Percentiles rank a stretch among this genome's conserved stretches.
Conservation (phyloP, 2,329 filamentous ascomycete genomes). For the Cordyceps tenuipes region DNA sequence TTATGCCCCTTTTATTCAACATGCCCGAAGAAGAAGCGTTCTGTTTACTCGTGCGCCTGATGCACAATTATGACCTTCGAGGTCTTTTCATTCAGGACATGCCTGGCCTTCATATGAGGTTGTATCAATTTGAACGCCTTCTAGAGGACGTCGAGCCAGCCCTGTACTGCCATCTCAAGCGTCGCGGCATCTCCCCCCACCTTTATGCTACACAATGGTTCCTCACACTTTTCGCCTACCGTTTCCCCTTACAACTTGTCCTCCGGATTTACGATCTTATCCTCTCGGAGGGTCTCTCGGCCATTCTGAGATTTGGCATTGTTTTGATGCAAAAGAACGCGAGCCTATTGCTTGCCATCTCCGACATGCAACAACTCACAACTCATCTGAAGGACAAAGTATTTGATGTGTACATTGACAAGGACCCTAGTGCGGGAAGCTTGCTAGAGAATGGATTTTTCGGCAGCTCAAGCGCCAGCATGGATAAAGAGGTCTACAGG, state of each 20-base stretch:
- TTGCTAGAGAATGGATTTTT: constrained; percentile 97
- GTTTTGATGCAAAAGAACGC: constrained; percentile 95
- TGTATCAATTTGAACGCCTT: constrained; percentile 91
- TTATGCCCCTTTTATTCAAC: constrained; percentile 94
- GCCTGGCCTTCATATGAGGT: constrained; percentile 85
- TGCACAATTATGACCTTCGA: constrained; percentile 92
- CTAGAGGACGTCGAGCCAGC: constrained; percentile 92
- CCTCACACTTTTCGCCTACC: constrained; percentile 94
- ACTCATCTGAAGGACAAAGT: constrained; percentile 87
- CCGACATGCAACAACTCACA: constrained; percentile 84
- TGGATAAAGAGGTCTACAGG: constrained; percentile 92
- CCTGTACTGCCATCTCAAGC: constrained; percentile 86
- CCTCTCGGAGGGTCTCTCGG: constrained; percentile 83
- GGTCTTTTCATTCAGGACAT: constrained; percentile 94
- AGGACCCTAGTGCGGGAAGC: constrained; percentile 82
- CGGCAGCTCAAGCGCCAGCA: constrained; percentile 76
- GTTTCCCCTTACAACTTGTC: constrained; percentile 92
- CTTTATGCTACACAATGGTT: constrained; percentile 99
- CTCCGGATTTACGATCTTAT: constrained; percentile 95
- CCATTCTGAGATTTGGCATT: constrained; percentile 89
- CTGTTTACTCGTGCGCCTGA: constrained; percentile 81
- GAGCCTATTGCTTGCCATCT: constrained; percentile 66
- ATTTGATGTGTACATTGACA: constrained; percentile 96
- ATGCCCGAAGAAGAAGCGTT: constrained; percentile 98
- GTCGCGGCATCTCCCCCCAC: constrained; percentile 79